Base-by-base conservation (phyloP, 1,284 basidiomycete species). In the Laetiporus sulphureus region DNA sequence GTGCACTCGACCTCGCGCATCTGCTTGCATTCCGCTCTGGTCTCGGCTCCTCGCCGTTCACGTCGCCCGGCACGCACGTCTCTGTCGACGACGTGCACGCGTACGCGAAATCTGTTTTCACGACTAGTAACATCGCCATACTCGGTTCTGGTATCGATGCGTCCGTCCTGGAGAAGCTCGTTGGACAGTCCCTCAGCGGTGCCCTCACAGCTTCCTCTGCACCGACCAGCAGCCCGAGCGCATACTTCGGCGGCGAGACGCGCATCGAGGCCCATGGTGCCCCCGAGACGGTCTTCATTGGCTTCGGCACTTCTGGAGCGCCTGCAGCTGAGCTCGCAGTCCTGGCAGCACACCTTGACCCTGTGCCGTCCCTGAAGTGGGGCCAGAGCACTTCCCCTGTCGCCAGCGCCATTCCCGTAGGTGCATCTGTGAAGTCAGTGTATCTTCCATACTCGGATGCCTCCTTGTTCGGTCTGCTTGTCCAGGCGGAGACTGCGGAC, bases 391-490 rank as follows among this genome's bases (percentile, higher is more conserved):
- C 75, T 12, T 83, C 87, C 1, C 79, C 87, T 5, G 66, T 93
- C 47, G 67, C 86, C 7, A 63, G 74, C 23, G 53, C 57, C 22
- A 54, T 84, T 16, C 75, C 80, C 2, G 52, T 58, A 22, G 70
- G 75, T 36, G 68, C 78, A 2, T 71, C 72, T 19, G 85, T 86
- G 43, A 75, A 83, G 62, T 64, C 82, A 3, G 79, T 93, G 45
- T 76, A 89, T 57, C 69, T 91, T 12, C 80, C 86, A 15, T 97
- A 96, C 70, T 90, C 91, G 18, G 93, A 96, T 61, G 91, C 90
- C 3, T 73, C 85, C 15, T 74, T 97, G 43, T 81, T 94, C 51
- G 91, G 90, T 49, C 64, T 94, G 45, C 65, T 91, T 44, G 69
- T 95, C 37, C 78, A 84, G 60, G 83, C 74, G 6, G 59, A 69